Conservation (phyloP, 805 yeast species). For the Candida methanosorbosa region DNA sequence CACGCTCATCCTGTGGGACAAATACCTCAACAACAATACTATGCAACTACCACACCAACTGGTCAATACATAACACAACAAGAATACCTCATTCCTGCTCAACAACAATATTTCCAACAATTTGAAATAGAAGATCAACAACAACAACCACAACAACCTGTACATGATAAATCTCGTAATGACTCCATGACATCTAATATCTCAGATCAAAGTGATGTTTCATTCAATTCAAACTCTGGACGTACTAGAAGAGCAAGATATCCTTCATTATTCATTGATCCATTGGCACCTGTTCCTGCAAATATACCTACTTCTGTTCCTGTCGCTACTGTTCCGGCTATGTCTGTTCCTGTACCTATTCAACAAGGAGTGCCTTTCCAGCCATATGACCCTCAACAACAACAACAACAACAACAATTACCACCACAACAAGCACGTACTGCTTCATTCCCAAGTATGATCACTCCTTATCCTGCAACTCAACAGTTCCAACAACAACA, state of each 20-base stretch:
- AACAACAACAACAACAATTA: neutral
- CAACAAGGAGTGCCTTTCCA: constrained; percentile 1
- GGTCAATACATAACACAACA: no score
- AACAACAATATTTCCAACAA: neutral
- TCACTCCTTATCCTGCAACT: neutral
- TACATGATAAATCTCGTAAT: neutral
- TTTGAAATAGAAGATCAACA: no score
- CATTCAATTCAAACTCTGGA: constrained; percentile 17
- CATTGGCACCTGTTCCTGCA: constrained; percentile 32
- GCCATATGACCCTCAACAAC: neutral
- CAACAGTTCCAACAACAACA: constrained; percentile 1
- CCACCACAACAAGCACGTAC: neutral
- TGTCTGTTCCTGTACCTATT: neutral
- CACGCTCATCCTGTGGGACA: no score
- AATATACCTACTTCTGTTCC: constrained; percentile 28
- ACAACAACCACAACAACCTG: neutral
- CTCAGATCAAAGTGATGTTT: constrained; percentile 15
- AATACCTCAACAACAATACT: no score
- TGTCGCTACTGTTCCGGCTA: constrained; percentile 9
- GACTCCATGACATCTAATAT: constrained; percentile 10
- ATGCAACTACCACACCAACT: no score
- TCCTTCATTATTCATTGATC: constrained; percentile 42
- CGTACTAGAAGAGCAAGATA: constrained; percentile 33
- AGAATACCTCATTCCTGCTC: no score
- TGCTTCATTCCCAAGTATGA: neutral